Evolutionary conservation across 2,329 filamentous ascomycete species (phyloP).

Genomic region (Aureobasidium sp.): DNA sequence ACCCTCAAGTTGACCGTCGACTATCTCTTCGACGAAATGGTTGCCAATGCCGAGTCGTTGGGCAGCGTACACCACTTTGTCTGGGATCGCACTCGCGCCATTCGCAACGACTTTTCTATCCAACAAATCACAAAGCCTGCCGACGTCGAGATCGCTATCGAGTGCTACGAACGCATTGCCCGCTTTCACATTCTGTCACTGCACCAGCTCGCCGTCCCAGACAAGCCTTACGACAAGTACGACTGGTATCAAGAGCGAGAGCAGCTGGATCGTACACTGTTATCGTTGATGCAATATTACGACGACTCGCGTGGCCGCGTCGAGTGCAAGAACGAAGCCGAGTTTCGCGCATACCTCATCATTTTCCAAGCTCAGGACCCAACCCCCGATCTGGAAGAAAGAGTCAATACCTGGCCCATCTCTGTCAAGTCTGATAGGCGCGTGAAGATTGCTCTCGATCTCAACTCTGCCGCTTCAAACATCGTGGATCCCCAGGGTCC

Average conservation of each 20-base stretch:
- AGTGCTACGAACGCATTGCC: constrained; percentile 56
- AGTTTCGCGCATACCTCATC: constrained; percentile 58
- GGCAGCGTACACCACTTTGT: constrained; percentile 55
- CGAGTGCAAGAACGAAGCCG: constrained; percentile 52
- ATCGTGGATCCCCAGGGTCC: constrained; percentile 46
- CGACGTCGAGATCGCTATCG: constrained; percentile 52
- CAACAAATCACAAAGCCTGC: constrained; percentile 51
- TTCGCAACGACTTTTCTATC: constrained; percentile 59
- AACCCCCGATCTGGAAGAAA: constrained; percentile 49
- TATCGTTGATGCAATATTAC: constrained; percentile 56
- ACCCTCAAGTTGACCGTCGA: constrained; percentile 39
- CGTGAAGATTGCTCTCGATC: constrained; percentile 50
- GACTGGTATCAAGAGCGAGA: constrained; percentile 56
- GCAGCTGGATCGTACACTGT: constrained; percentile 56
- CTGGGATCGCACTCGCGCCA: constrained; percentile 58
- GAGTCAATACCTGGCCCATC: constrained; percentile 49
- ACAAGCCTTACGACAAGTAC: constrained; percentile 45
- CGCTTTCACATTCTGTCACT: constrained; percentile 57
- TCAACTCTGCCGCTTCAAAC: constrained; percentile 51
- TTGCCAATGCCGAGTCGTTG: constrained; percentile 44
- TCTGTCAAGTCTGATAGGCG: constrained; percentile 45
- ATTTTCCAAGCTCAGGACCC: constrained; percentile 47
- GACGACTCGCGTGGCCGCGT: constrained; percentile 47
- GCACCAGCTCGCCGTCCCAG: constrained; percentile 50
- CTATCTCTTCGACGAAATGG: constrained; percentile 40